Base-by-base conservation (phyloP, 495 filamentous ascomycete species). In the Hypoxylon lenormandii region DNA sequence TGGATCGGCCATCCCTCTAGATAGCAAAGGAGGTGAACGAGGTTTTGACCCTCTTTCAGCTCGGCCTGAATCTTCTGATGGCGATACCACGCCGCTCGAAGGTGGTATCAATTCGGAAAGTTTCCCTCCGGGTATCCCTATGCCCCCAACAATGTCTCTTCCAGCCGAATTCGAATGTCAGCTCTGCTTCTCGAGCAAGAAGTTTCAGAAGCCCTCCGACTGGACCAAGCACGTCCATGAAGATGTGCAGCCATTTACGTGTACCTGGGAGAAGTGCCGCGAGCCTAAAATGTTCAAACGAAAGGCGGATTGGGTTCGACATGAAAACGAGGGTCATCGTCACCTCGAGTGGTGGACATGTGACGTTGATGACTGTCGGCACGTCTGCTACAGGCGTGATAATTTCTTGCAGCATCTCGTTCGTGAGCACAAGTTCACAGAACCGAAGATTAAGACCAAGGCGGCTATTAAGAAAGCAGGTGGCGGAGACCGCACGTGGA, bases 171-270 rank as follows among this genome's bases (percentile, higher is more conserved):
- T 98, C 69, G 94, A 98, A 78, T 98, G 94, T 67, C 89, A 92
- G 28, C 81, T 97, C 18, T 97, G 94, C 79, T 97, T 93, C 81
- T 87, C 90, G 70, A 87, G 91, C 43, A 97, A 96, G 79, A 93
- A 90, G 65, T 93, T 97, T 75, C 86, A 90, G 69, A 98, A 98
- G 78, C 94, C 94, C 28, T 97, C 94, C 0, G 94, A 98, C 79
- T 98, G 94, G 94, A 96, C 94, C 12, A 98, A 98, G 76, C 94
- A 98, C 72, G 91, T 98, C 5, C 92, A 96, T 72, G 94, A 98
- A 76, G 94, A 98, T 74, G 87, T 97, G 10, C 91, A 96, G 74
- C 94, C 94, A 4, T 98, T 97, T 71, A 97, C 93, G 7, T 98
- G 94, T 79, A 98, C 93, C 0, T 97, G 95, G 78, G 85, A 88